These are phyloP conservation scores for Rheum nobile DNA, from an alignment of 148 eudicot species.

Conservation along the genomic window DNA sequence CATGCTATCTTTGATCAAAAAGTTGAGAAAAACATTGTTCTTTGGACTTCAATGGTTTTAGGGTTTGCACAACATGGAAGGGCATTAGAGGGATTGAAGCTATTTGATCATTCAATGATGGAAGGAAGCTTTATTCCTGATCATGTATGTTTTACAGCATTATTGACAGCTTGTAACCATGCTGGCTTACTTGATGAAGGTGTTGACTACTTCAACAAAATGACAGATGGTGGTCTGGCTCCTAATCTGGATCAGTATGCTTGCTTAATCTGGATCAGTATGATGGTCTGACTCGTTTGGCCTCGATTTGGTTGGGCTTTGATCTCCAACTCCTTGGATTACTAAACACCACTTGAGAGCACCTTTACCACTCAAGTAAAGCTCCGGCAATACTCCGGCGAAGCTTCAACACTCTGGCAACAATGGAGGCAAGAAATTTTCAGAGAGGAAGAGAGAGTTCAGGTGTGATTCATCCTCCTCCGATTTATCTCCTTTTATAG, in stretches of 20 bases:
- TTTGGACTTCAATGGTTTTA: constrained; percentile 55
- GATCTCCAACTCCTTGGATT: too few relatives aligned
- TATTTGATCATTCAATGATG: constrained; percentile 22
- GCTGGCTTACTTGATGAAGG: constrained; percentile 31
- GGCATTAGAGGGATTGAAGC: constrained; percentile 22
- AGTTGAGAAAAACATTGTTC: constrained; percentile 31
- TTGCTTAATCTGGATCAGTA: too few relatives aligned
- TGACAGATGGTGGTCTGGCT: constrained; percentile 22
- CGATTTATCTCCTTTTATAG: too few relatives aligned
- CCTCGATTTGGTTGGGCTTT: too few relatives aligned
- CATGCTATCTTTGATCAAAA: constrained; percentile 38
- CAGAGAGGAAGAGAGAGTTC: too few relatives aligned
- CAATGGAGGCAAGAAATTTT: too few relatives aligned
- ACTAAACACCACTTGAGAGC: too few relatives aligned
- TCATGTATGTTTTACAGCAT: constrained; percentile 32
- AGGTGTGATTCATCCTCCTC: too few relatives aligned
- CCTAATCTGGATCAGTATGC: constrained; percentile 39
- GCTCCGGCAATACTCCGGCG: too few relatives aligned
- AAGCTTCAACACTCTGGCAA: too few relatives aligned
- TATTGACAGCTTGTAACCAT: constrained; percentile 28
- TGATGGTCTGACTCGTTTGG: too few relatives aligned
- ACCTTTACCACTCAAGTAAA: too few relatives aligned
- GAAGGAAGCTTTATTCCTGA: constrained; percentile 17
- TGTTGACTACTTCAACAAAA: constrained; percentile 22
- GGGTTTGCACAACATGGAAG: constrained; percentile 46